Percentiles rank a stretch among this genome's conserved stretches.
These are phyloP conservation scores for Aspergillus sp. DNA, from an alignment of 2,329 filamentous ascomycete genomes.

Conservation along the genomic window DNA sequence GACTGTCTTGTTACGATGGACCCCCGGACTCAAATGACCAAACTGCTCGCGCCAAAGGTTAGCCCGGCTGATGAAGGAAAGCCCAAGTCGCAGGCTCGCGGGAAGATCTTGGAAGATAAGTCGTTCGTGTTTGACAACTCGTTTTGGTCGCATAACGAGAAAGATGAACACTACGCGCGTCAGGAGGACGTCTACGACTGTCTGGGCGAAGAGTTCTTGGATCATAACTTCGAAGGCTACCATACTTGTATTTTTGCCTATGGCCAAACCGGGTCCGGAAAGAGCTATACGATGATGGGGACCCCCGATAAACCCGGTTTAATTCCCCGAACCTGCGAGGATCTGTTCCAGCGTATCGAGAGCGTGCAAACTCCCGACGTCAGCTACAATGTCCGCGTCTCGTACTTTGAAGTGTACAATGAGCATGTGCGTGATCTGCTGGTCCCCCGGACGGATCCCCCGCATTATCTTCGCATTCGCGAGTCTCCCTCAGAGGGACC, in stretches of 20 bases:
- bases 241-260: conserved; percentile 99
- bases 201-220: conserved; percentile 90
- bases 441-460: conserved; percentile 67
- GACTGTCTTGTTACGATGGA: conserved; percentile 90
- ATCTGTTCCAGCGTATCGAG: conserved; percentile 89
- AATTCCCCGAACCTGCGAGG: conserved; percentile 91
- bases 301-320: conserved; percentile 74
- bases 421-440: conserved; percentile 94
- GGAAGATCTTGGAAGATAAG: conserved; percentile 74
- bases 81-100: conserved; percentile 54
- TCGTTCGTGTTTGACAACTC: conserved; percentile 94
- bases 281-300: conserved; percentile 98
- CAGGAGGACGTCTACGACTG: conserved; percentile 93
- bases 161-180: conserved; percentile 76
- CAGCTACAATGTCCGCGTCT: conserved; percentile 93
- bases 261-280: conserved; percentile 93
- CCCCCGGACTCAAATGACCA: conserved; percentile 75
- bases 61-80: conserved; percentile 44
- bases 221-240: conserved; percentile 99
- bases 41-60: conserved; percentile 61
- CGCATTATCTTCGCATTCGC: conserved; percentile 92
- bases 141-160: conserved; percentile 85
- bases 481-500: conserved; percentile 92
- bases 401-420: conserved; percentile 99
- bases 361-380: conserved; percentile 78